Conservation (phyloP, 371 early-diverging fungal genomes). For the Circinella umbellata region DNA sequence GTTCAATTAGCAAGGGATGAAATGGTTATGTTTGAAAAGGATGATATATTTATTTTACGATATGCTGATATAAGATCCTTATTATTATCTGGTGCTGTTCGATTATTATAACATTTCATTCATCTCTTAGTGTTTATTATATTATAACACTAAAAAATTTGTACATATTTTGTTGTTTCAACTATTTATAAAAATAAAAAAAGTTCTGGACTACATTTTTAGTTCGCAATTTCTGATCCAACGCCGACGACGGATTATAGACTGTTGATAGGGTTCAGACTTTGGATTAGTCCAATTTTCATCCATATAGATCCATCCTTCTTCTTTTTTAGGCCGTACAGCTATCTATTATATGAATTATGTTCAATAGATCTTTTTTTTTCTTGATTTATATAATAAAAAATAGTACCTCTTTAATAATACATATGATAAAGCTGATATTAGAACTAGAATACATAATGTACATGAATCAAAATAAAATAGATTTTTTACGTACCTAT, state of each 20-base stretch:
- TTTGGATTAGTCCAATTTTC: constrained; percentile 23
- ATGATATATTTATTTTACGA: constrained; percentile 32
- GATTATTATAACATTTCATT: constrained; percentile 19
- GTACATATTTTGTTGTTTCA: neutral
- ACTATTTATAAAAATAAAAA: neutral
- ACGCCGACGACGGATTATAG: constrained; percentile 23
- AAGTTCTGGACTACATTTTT: neutral
- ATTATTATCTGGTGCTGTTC: constrained; percentile 22
- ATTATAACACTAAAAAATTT: neutral
- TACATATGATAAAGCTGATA: too few species aligned
- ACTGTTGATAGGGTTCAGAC: neutral
- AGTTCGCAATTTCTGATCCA: constrained; percentile 15
- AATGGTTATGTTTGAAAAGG: constrained; percentile 21
- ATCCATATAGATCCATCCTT: constrained; percentile 37
- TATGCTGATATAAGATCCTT: constrained; percentile 27
- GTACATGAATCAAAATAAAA: too few species aligned
- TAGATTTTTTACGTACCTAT: constrained; percentile 29
- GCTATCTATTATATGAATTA: constrained; percentile 1
- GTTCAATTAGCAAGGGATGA: constrained; percentile 47
- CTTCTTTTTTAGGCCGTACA: constrained; percentile 25
- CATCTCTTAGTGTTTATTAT: neutral
- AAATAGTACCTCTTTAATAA: too few species aligned
- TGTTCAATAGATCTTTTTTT: too few species aligned
- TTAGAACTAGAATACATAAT: too few species aligned
- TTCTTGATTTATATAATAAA: too few species aligned